These are phyloP conservation scores for Fraxinus ornus DNA, from an alignment of 305 asterid genomes.

Conservation along the genomic window DNA sequence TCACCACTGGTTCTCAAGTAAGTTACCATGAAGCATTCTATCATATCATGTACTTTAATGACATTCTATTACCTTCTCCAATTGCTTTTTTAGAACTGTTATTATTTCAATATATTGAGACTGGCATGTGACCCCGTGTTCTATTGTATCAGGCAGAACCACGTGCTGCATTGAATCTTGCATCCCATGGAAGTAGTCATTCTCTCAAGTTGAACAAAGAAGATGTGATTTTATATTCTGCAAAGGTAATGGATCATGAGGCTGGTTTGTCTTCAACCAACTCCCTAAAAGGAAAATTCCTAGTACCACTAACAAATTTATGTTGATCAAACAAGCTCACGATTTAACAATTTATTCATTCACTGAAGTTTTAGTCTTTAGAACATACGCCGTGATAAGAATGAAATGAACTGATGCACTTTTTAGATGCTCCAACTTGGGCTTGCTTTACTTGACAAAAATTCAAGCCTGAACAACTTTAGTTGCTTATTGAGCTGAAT, in stretches of 20 bases:
- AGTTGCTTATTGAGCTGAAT: not conserved
- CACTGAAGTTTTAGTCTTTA: not conserved
- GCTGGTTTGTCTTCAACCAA: constrained; percentile 2
- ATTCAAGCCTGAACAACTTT: constrained; percentile 12
- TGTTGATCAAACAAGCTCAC: not conserved
- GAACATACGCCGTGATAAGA: not conserved
- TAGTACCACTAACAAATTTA: not conserved
- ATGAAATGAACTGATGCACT: constrained; percentile 13
- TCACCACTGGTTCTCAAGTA: constrained; percentile 99
- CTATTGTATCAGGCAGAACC: constrained; percentile 89
- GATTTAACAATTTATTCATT: not conserved
- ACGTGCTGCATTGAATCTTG: constrained; percentile 99
- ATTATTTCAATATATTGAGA: constrained; percentile 19
- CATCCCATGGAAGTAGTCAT: constrained; percentile 95
- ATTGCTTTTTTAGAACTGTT: constrained; percentile 19
- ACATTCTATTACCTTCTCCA: constrained; percentile 2
- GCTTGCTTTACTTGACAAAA: constrained; percentile 6
- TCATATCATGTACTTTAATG: not conserved
- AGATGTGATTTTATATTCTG: constrained; percentile 90
- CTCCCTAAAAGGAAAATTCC: not conserved
- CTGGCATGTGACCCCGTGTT: constrained; percentile 28
- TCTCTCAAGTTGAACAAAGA: constrained; percentile 86
- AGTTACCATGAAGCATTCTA: constrained; percentile 25
- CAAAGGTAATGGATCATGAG: constrained; percentile 60
- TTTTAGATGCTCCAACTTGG: constrained; percentile 22